A percentile compares a stretch with the other conserved stretches of the same genome.
Conservation (phyloP, 2,329 filamentous ascomycete species). For the Pestalotiopsis sp. region DNA sequence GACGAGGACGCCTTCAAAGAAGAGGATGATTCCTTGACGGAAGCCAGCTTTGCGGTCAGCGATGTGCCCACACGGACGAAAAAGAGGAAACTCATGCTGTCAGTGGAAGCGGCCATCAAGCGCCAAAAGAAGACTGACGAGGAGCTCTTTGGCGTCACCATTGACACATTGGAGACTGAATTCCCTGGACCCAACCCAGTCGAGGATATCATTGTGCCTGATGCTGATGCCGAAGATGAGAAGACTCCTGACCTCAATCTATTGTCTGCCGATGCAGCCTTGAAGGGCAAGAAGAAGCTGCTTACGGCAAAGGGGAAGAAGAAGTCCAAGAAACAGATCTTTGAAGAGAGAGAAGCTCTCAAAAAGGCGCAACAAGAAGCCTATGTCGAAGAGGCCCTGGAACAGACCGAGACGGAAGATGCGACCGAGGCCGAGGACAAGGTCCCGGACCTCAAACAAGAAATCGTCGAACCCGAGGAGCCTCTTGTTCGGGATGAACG, state of each 20-base stretch:
- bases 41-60: slow-evolving; percentile 68
- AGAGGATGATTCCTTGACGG: slow-evolving; percentile 71
- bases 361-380: slow-evolving; percentile 65
- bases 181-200: slow-evolving; percentile 49
- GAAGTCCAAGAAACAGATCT: slow-evolving; percentile 55
- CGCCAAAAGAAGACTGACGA: slow-evolving; percentile 81
- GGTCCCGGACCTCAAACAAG: slow-evolving; percentile 23
- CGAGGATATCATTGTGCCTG: slow-evolving; percentile 51
- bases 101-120: slow-evolving; percentile 72
- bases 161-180: slow-evolving; percentile 54
- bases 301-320: slow-evolving; percentile 53
- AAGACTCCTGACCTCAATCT: slow-evolving; percentile 47
- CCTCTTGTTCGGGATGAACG: slow-evolving; percentile 43
- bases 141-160: slow-evolving; percentile 71
- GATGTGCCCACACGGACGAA: slow-evolving; percentile 56
- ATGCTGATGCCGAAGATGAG: slow-evolving; percentile 49
- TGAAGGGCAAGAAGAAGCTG: slow-evolving; percentile 58
- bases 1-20: slow-evolving; percentile 60
- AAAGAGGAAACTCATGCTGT: slow-evolving; percentile 76
- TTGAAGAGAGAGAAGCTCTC: slow-evolving; percentile 50
- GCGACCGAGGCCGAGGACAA: slow-evolving; percentile 31
- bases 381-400: slow-evolving; percentile 46
- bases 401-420: slow-evolving; percentile 38
- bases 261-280: slow-evolving; percentile 42
- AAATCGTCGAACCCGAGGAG: slow-evolving; percentile 30